Conservation (phyloP, 441 rosid species). For the Bruguiera hainesii region DNA sequence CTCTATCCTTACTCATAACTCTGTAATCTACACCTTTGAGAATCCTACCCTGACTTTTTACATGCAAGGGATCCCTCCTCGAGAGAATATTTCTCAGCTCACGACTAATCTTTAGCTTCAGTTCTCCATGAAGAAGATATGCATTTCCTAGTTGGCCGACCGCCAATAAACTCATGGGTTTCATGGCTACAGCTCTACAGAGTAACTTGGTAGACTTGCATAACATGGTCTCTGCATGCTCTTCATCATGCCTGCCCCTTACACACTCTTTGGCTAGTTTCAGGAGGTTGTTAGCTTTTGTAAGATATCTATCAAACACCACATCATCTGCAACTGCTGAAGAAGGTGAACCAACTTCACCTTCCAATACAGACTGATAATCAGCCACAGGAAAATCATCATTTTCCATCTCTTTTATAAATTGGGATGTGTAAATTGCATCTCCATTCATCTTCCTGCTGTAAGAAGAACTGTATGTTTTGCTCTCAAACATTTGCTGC, state of each 20-base stretch:
- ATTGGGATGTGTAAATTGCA: constrained; percentile 27
- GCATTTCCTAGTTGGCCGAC: constrained; percentile 74
- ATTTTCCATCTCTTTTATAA: constrained; percentile 23
- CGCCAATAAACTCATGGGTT: constrained; percentile 65
- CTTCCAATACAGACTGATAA: constrained; percentile 15
- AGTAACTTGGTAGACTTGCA: constrained; percentile 36
- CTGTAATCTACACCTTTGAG: constrained; percentile 27
- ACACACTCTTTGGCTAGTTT: constrained; percentile 49
- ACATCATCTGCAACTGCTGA: constrained; percentile 45
- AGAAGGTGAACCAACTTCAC: constrained; percentile 30
- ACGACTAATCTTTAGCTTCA: constrained; percentile 55
- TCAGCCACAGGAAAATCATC: constrained; percentile 26
- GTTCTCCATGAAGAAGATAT: constrained; percentile 70
- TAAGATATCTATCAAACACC: constrained; percentile 47
- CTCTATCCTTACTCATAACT: constrained; percentile 31
- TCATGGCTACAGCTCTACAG: constrained; percentile 48
- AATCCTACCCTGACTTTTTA: constrained; percentile 27
- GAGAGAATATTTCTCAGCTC: constrained; percentile 51
- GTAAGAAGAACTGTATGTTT: constrained; percentile 31
- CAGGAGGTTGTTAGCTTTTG: constrained; percentile 50
- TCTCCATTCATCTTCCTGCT: constrained; percentile 28
- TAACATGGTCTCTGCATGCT: constrained; percentile 41
- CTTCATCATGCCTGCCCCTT: constrained; percentile 35
- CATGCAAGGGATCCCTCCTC: constrained; percentile 30
- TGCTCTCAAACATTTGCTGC: constrained; percentile 29